Evolutionary conservation across 2,329 filamentous ascomycete genomes (phyloP), one percentile per base, ranked within the genome.

Genomic region (Cercospora beticola): DNA sequence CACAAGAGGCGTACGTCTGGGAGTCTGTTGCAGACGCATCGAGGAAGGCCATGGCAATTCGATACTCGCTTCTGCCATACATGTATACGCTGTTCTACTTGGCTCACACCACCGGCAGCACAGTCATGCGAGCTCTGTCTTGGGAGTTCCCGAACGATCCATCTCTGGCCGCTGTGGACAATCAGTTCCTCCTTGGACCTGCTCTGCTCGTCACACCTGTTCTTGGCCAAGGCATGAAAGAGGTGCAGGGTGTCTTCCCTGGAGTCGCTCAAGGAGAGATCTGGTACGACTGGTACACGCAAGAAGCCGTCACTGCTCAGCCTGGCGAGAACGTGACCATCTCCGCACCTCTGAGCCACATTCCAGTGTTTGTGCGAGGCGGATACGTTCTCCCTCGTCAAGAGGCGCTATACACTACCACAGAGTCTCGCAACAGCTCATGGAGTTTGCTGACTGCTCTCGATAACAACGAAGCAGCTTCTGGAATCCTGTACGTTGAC

Each of bases 221-320:
- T 0, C 84, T 93, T 1, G 86, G 84, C 3, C 88, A 88, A 70
- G 88, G 86, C 7, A 86, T 86, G 18, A 86, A 81, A 0, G 85
- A 83, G 1, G 90, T 92, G 7, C 81, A 86, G 28, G 90, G 88
- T 30, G 86, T 92, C 3, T 93, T 93, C 78, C 91, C 91, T 0
- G 90, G 90, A 6, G 78, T 88, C 1, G 83, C 83, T 1, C 79
- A 84, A 0, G 88, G 83, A 26, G 86, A 87, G 49, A 78, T 88
- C 2, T 94, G 90, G 89, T 94, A 93, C 74, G 91, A 94, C 77
- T 94, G 90, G 90, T 93, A 93, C 78, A 90, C 86, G n/a, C 86
- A 88, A 62, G 83, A 83, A 0, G 83, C 82, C 0, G 82, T 92
- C 3, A 75, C 81, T 16, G 85, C 83, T 0, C 69, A 81, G 28